Percentiles rank a stretch among this genome's conserved stretches.
Conservation (phyloP, 441 rosid species). For the Monsonia emarginata region DNA sequence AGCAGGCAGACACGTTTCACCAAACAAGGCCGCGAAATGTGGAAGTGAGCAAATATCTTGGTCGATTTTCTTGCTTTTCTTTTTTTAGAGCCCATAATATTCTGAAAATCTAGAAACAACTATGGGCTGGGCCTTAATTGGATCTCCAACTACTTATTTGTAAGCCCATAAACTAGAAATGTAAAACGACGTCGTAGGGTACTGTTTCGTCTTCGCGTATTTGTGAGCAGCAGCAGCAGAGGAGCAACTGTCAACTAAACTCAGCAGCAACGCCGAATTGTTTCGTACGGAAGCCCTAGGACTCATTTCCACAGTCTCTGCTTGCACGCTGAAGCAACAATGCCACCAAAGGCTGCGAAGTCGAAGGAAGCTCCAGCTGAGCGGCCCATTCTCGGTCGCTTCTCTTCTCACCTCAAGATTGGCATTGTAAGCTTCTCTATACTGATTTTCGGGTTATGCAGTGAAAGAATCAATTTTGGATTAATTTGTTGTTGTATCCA, state of each 20-base stretch:
- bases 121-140: no score
- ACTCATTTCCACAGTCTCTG: not conserved
- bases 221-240: not conserved
- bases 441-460: no score
- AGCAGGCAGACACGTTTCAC: not conserved
- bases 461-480: not conserved
- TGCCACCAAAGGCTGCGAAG: constrained; percentile 92
- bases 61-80: no score
- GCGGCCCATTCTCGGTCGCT: constrained; percentile 93
- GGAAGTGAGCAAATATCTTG: no score
- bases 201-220: not conserved
- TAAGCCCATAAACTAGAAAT: no score
- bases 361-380: constrained; percentile 83
- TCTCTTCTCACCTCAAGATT: constrained; percentile 98
- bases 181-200: not conserved
- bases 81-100: no score
- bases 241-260: not conserved
- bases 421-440: constrained; percentile 54
- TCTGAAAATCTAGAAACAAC: no score
- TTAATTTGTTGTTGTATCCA: not conserved
- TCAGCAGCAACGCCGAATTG: not conserved
- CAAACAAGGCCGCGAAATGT: no score
- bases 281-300: not conserved
- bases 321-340: constrained; percentile 14
- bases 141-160: no score